Evolutionary conservation across 2,329 filamentous ascomycete genomes (phyloP), one percentile per base, ranked within the genome.

Genomic region (Epichloe elymi): DNA sequence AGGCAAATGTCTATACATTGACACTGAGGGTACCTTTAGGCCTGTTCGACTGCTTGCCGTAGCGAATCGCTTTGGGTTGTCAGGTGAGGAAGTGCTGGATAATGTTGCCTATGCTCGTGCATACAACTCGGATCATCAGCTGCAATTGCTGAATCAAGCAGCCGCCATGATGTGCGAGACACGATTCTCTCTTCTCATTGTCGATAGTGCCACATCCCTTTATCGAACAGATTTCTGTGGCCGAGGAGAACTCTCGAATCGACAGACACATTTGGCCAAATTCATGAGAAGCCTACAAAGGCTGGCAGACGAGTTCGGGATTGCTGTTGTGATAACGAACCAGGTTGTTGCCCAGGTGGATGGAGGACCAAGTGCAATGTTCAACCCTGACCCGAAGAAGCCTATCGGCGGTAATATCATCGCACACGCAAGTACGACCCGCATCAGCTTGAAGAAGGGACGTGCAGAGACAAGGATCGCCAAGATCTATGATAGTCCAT

Each of bases 81-180:
- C 89, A 3, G 93, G 93, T 19, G 93, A 98, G 69, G 94, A 98
- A 67, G 93, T 98, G 0, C 78, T 98, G 8, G 94, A 98, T 71
- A 98, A 98, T 59, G 90, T 98, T 51, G 94, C 94, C 3, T 98
- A 98, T 66, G 94, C 94, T 47, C 85, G 93, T 54, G 93, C 93
- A 10, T 98, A 98, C 74, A 98, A 98, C 67, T 97, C 91, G 0
- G 93, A 98, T 58, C 93, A 98, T 68, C 93, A 98, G 67, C 79
- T 98, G 48, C 88, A 95, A 65, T 77, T 98, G 7, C 81, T 98
- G 55, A 93, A 93, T 61, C 91, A 97, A 67, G 94, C 93, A 3
- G 86, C 93, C 2, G 83, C 89, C 55, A 98, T 98, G 93, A 98
- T 98, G 94, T 96, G 90, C 52, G 94, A 98, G 72, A 98, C 93